Evolutionary conservation across 768 basidiomycete species (phyloP).

Genomic region (Calocera cornea): DNA sequence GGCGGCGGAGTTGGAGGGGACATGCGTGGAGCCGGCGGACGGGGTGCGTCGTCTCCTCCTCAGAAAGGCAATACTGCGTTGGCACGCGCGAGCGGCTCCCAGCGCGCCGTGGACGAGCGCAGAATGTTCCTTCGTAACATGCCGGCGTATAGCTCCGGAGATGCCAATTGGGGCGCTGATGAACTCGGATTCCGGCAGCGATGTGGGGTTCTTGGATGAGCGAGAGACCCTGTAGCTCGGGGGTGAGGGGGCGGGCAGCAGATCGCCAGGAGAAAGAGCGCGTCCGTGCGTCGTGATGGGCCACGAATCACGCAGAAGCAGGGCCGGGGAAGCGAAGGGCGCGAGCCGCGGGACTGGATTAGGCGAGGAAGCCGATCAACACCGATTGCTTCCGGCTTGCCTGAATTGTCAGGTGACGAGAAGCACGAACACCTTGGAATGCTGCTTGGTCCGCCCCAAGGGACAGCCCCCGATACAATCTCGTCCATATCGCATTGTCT

Average conservation of each 20-base stretch:
- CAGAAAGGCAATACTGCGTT: background rate
- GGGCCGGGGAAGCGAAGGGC: background rate
- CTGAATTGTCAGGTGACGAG: slow-evolving; percentile 4
- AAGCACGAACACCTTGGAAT: background rate
- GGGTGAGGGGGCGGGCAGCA: background rate
- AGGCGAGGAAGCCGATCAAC: background rate
- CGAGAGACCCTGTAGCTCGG: background rate
- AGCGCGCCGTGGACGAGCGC: background rate
- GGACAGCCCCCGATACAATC: background rate
- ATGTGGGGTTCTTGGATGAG: background rate
- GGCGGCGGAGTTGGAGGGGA: background rate
- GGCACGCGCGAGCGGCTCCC: background rate
- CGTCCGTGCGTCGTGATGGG: background rate
- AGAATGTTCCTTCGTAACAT: background rate
- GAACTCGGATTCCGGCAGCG: background rate
- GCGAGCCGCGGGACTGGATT: background rate
- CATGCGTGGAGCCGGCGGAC: background rate
- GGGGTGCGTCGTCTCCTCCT: background rate
- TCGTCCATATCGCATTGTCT: background rate
- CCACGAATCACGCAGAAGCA: background rate
- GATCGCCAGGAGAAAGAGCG: background rate
- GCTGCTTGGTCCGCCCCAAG: background rate
- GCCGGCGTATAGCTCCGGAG: background rate
- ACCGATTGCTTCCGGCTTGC: background rate
- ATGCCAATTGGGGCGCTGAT: background rate